Percentiles rank a stretch among this genome's conserved stretches.
Evolutionary conservation across 2,329 filamentous ascomycete species (phyloP).

Genomic region (Monilinia fructicola): DNA sequence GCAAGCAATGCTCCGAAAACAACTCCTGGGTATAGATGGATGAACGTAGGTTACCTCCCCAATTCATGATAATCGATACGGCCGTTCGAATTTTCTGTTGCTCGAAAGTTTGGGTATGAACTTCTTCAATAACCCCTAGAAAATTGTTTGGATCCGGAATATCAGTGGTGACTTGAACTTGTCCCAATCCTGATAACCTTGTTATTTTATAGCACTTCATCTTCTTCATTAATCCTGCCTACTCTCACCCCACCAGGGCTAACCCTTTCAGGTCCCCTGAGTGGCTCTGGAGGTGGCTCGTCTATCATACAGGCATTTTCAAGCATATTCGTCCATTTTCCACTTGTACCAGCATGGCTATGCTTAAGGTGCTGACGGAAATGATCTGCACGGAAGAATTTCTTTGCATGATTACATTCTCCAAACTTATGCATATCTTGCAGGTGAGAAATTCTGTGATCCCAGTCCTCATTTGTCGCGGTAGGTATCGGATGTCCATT

Average conservation of each 20-base stretch:
- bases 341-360: constrained; percentile 91
- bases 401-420: constrained; percentile 97
- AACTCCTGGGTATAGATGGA: constrained; percentile 10
- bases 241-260: constrained; percentile 35
- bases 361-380: constrained; percentile 98
- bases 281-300: constrained; percentile 58
- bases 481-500: constrained; percentile 47
- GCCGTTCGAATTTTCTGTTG: not conserved
- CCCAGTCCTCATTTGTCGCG: constrained; percentile 83
- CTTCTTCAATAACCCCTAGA: not conserved
- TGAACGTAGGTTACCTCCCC: constrained; percentile 3
- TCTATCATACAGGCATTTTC: constrained; percentile 96
- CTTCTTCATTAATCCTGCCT: constrained; percentile 38
- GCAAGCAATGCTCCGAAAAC: constrained; percentile 19
- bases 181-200: not conserved
- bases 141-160: not conserved
- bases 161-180: not conserved
- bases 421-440: constrained; percentile 93
- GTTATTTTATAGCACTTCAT: constrained; percentile 34
- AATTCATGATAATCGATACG: constrained; percentile 5
- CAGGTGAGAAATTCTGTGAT: constrained; percentile 79
- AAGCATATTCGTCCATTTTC: constrained; percentile 98
- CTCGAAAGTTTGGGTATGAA: not conserved
- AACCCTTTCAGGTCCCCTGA: constrained; percentile 37
- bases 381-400: constrained; percentile 96